A percentile compares a stretch with the other conserved stretches of the same genome.
These are phyloP conservation scores for Batrachochytrium dendrobatidis DNA, from an alignment of 371 early-diverging fungal genomes.

Conservation along the genomic window DNA sequence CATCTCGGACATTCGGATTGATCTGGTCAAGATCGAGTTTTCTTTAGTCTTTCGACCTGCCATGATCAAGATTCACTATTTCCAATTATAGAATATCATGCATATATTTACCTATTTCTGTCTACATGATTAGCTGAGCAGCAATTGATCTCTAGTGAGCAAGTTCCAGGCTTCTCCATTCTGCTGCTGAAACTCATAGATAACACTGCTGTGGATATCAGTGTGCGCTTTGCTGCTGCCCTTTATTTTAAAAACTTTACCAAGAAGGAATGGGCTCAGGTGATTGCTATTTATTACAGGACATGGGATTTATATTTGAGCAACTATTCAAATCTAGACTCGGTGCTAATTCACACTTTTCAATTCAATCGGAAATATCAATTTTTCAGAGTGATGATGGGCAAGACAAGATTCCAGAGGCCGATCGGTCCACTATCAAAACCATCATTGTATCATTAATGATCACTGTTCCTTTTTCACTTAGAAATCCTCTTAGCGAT, in stretches of 20 bases:
- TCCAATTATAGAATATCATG: no score
- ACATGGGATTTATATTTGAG: constrained; percentile 36
- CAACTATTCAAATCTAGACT: neutral
- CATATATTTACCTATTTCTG: no score
- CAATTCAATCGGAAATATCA: no score
- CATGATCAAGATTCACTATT: no score
- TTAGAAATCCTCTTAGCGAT: constrained; percentile 88
- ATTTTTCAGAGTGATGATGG: constrained; percentile 31
- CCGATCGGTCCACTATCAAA: constrained; percentile 79
- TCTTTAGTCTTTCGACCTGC: no score
- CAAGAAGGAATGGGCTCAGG: constrained; percentile 78
- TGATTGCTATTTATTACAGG: no score
- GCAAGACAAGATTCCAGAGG: constrained; percentile 35
- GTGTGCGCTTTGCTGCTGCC: constrained; percentile 72
- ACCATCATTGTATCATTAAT: constrained; percentile 72
- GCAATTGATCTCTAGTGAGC: constrained; percentile 17
- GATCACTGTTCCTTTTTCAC: constrained; percentile 65
- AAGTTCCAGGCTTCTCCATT: constrained; percentile 60
- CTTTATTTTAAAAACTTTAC: constrained; percentile 93
- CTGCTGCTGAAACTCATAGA: constrained; percentile 64
- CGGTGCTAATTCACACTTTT: constrained; percentile 18
- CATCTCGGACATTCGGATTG: no score
- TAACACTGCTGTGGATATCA: constrained; percentile 41
- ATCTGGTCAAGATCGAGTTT: no score
- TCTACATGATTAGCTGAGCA: no score